Base-by-base conservation (phyloP, 805 yeast species). In the Hanseniaspora opuntiae region DNA sequence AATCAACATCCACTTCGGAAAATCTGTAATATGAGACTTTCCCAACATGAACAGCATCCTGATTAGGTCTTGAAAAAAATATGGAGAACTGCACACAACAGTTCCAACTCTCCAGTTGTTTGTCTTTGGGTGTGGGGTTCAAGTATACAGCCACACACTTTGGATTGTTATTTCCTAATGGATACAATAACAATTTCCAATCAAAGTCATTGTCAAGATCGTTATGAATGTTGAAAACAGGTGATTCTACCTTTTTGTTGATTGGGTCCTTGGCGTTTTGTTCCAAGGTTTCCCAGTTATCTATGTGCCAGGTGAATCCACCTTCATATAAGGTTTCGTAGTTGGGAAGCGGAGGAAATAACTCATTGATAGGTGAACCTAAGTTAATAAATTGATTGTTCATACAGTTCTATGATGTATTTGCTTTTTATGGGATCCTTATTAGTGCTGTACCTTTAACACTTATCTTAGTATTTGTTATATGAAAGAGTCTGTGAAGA, bases 71-170 rank as follows among this genome's bases (percentile, higher is more conserved):
- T 78, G 96, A 88, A 54, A 86, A 72, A 47, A 82, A 84, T 41
- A 93, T 74, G 4, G 85, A 85, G 68, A 93, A 93, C 61, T 88
- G 95, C 2, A 93, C 95, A 68, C 97, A 88, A n/a, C 79, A 82
- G 54, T 81, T 80, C 95, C 96, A 88, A 54, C 77, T 76, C 3
- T 75, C 68, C n/a, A 60, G 55, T 35, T 62, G 60, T 38, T 66
- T 65, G 24, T 30, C 37, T 5, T 37, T 17, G 14, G 67, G 66
- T 56, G 78, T 76, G 0, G 95, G 93, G 60, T 87, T 95, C 57
- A 93, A 69, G 65, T 87, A 93, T 25, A 87, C 66, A 0, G 96
- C 86, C 8, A 86, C 65, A 54, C 73, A 70, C 56, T 73, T 73
- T 50, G 76, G 71, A 46, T 76, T 72, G 37, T 19, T 37, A 60